Conservation (phyloP, 768 basidiomycete genomes). For the Kwoniella botswanensis region DNA sequence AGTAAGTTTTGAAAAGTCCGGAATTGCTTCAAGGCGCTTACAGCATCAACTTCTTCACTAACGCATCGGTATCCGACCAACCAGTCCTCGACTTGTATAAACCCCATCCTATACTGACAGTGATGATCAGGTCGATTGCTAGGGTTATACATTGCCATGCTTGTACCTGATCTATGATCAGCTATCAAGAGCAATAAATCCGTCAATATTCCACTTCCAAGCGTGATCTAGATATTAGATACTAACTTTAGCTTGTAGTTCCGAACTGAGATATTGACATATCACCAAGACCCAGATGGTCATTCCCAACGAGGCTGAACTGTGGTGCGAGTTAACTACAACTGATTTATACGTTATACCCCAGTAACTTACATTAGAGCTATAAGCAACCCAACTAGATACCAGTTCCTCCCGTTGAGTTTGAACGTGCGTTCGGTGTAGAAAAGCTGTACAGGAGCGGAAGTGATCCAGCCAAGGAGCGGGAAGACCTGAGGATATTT, state of each 20-base stretch:
- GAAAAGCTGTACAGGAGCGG: conserved; percentile 8
- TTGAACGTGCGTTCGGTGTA: conserved; percentile 16
- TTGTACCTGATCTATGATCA: conserved; percentile 1
- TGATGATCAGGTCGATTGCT: conserved; percentile 14
- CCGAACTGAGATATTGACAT: background rate
- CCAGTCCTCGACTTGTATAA: conserved; percentile 20
- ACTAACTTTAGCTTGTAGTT: conserved; percentile 11
- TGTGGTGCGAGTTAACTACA: background rate
- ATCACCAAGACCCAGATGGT: conserved; percentile 7
- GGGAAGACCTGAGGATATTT: conserved; percentile 11
- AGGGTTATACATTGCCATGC: conserved; percentile 15
- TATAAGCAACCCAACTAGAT: background rate
- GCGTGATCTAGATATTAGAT: no score
- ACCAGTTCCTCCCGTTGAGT: conserved; percentile 14
- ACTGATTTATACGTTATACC: background rate
- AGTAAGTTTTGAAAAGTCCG: background rate
- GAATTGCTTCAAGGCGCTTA: no score
- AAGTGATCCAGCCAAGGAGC: conserved; percentile 7
- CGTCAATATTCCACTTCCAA: background rate
- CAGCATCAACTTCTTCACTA: conserved; percentile 19
- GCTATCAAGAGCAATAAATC: background rate
- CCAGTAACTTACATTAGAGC: conserved; percentile 12
- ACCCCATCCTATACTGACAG: conserved; percentile 21
- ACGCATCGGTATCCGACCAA: conserved; percentile 19
- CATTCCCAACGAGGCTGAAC: conserved; percentile 2